Base-by-base conservation (phyloP, 1,284 basidiomycete species). In the Sporisorium iseilematis-ciliati region DNA sequence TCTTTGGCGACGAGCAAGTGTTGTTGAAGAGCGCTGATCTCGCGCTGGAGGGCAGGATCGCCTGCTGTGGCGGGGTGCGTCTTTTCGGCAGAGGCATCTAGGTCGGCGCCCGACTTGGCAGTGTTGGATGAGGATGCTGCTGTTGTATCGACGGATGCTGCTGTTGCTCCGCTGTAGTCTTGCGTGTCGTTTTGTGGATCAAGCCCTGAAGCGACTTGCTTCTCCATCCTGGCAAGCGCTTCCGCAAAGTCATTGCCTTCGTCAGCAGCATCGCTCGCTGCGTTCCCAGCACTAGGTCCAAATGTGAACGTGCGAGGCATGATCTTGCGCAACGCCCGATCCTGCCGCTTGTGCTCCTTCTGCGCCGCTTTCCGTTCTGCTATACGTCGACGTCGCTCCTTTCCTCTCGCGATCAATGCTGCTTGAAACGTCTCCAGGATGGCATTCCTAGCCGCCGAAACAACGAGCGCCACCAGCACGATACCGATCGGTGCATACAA, bases 361-460 rank as follows among this genome's bases (percentile, higher is more conserved):
- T 63, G 63, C 1, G 59, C 60, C 23, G 57, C 60, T 45, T 26
- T 68, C 7, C 65, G 31, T 45, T 70, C 56, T 4, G 64, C 67
- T 2, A 72, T 46, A 3, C 65, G 38, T 18, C 61, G 48, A 26
- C 61, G 50, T 14, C 70, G 61, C n/a, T 69, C 67, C 38, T 62
- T 60, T 7, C 60, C 52, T 1, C 73, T 51, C 20, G 68, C 61
- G 43, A 76, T 12, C 33, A 80, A 74, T 2, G 70, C 59, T 7
- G 73, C 64, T 25, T 86, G 80, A 50, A 85, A 85, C 4, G 77
- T 67, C 64, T 94, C 92, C 25, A 92, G 86, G 50, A 93, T 88
- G 0, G 90, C 91, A 76, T 92, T 91, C 16, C 91, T 89, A 12
- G 89, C 89, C 57, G 91, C 88, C 3, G 89, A 88, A 31, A 94